Evolutionary conservation across 352 stramenopile genomes (phyloP), one percentile per base, ranked within the genome.

Genomic region (Pseudoperonospora humuli): DNA sequence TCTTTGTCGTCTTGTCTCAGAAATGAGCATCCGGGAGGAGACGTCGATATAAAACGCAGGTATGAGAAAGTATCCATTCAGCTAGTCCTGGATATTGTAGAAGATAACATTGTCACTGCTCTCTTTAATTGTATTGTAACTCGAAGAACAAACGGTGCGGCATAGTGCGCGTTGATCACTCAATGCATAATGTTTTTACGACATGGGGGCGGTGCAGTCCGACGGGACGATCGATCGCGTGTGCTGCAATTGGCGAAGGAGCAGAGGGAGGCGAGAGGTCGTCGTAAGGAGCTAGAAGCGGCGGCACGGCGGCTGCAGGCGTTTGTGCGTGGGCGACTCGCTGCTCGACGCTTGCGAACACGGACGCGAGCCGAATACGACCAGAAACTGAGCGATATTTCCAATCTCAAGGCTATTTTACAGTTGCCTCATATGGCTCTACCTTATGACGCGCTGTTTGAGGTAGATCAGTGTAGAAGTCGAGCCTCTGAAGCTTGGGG

Each of bases 321-420:
- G n/a, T 76, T 87, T 17, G 25, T 59, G 11, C 64, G 65, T 21
- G 59, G 59, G 0, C 61, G 65, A n/a, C 18, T 66, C n/a, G 45
- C 37, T 18, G 55, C 65, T 24, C 45, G 44, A 18, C 26, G 40
- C 10, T 9, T 57, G 8, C 41, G 52, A 3, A 40, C 19, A 1
- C 19, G 35, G 8, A 25, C 56, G 3, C 63, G 61, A 14, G 44
- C 36, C 8, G 67, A 79, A n/a, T 63, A 82, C 14, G 59, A 74
- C 37, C 54, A 69, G 32, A 87, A 87, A 47, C 13, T 77, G 32
- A 57, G 49, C 2, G 75, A 87, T 46, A 74, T 87, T 25, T 38
- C 44, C 15, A 65, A 63, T 1, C 59, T 87, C 11, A 73, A 84
- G 57, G 28, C 19, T 7, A 50, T 87, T 52, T 45, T 87, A 34